These are phyloP conservation scores for Staphylotrichum tortipilum DNA, from an alignment of 495 filamentous ascomycete species.

Conservation along the genomic window DNA sequence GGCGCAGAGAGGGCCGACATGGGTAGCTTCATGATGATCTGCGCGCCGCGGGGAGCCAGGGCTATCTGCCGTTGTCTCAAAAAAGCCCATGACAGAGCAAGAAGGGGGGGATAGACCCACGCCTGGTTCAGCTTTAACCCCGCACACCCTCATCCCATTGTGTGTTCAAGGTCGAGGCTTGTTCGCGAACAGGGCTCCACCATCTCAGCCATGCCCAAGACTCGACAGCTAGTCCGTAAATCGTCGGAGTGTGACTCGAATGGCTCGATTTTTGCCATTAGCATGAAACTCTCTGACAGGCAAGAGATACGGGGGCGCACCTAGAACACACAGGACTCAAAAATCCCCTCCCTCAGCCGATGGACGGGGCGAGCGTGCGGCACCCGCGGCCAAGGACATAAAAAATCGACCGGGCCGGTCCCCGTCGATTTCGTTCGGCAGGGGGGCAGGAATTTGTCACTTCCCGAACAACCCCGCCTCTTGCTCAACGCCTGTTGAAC, in stretches of 20 bases:
- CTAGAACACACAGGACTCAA: too few species aligned
- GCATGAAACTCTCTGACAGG: too few species aligned
- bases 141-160: too few species aligned
- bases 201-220: background rate
- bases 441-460: background rate
- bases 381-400: conserved; percentile 14
- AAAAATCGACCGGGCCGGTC: conserved; percentile 1
- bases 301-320: too few species aligned
- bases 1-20: conserved; percentile 1
- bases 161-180: too few species aligned
- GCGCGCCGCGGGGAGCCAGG: conserved; percentile 3
- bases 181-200: conserved; percentile 8
- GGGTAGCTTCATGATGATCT: conserved; percentile 16
- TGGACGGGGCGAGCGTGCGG: background rate
- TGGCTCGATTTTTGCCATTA: too few species aligned
- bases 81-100: conserved; percentile 9
- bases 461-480: background rate
- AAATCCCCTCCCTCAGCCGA: too few species aligned
- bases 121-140: too few species aligned
- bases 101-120: conserved; percentile 3
- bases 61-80: background rate
- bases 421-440: background rate
- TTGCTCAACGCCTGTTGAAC: background rate
- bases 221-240: background rate
- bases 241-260: background rate